Conservation (phyloP, 257 asterid species). For the Datura wrightii region DNA sequence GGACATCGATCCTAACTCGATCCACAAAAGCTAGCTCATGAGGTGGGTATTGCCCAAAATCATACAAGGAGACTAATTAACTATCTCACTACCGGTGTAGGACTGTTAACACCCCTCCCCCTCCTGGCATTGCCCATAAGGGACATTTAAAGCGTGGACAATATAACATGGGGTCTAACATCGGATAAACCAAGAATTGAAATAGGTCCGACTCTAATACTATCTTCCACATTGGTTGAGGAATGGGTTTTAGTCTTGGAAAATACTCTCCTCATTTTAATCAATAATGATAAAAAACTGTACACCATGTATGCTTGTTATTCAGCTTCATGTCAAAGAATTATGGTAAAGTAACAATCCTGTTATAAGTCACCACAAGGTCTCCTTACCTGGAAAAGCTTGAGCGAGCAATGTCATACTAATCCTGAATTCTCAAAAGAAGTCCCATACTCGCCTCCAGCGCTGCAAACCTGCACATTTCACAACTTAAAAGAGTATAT, state of each 20-base stretch:
- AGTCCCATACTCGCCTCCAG: background rate
- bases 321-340: constrained; percentile 27
- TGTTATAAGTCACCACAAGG: background rate
- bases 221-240: background rate
- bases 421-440: background rate
- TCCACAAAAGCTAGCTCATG: too few relatives aligned
- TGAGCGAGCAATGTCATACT: background rate
- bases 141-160: background rate
- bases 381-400: constrained; percentile 9
- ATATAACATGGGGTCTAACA: too few relatives aligned
- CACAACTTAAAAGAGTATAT: constrained; percentile 32
- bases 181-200: too few relatives aligned
- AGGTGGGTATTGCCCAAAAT: background rate
- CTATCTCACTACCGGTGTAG: background rate
- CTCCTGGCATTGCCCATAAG: background rate
- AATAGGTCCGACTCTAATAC: background rate
- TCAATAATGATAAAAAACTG: background rate
- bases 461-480: constrained; percentile 39
- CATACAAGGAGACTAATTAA: constrained; percentile 3
- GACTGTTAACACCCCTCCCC: background rate
- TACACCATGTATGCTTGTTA: background rate
- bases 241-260: background rate
- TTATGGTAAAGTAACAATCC: constrained; percentile 9
- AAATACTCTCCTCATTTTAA: background rate
- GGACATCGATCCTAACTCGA: too few relatives aligned